Evolutionary conservation across 352 stramenopile genomes (phyloP), one percentile per base, ranked within the genome.

Genomic region (Globisporangium paroecandrum): DNA sequence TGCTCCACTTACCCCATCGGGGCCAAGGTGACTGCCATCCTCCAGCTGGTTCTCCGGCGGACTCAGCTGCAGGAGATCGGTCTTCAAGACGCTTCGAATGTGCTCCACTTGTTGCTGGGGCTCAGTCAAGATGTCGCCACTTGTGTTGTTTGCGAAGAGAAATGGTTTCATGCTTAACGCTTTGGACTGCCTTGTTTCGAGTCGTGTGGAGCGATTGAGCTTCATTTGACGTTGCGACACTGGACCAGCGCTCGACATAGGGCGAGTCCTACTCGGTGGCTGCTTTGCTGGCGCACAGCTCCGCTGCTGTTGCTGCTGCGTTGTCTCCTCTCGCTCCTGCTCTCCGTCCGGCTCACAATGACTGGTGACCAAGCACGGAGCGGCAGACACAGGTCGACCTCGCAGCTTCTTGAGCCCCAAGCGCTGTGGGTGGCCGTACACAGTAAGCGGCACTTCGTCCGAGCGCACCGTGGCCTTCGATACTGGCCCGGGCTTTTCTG

Each of bases 1-100:
- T 7, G 43, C 1, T 22, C 9, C 5, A 49, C 79, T 58, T 69
- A 91, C 82, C 32, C 81, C 82, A 71, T 89, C 81, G 1, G 79
- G 64, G 0, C 77, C 78, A 24, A 89, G 64, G 5, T 72, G 62
- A 9, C 65, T 59, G 22, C 71, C 78, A n/a, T 89, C 77, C 51
- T 89, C 81, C 25, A 82, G 68, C 46, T 89, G 74, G 55, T 89
- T 91, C 67, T 81, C 71, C 0, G 56, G 53, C 12, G 73, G 71
- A 15, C 68, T 77, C 25, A 74, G 54, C 24, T 71, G 70, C 65
- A 91, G 67, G 15, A 89, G 63, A 18, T 82, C 62, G 1, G 70
- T 73, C 69, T 91, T 91, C 24, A 91, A 55, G 5, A 86, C 54
- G 54, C 81, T 91, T 24, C 81, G 74, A 36, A 91, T 71, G 49